These are phyloP conservation scores for Discostella pseudostelligera DNA, from an alignment of 108 stramenopile genomes.

Conservation along the genomic window DNA sequence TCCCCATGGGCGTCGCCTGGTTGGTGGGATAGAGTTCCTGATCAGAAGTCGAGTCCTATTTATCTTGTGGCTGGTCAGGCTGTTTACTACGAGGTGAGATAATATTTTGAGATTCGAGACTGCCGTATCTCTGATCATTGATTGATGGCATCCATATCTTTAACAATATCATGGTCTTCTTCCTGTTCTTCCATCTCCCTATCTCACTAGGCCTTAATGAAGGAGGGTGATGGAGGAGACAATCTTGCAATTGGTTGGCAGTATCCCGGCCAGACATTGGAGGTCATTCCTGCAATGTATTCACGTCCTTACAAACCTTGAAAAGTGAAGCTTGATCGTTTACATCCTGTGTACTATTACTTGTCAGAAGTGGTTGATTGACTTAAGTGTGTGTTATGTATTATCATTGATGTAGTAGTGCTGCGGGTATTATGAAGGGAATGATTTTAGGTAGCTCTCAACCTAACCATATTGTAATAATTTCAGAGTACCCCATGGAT, in stretches of 20 bases:
- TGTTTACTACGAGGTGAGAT: conserved; percentile 11
- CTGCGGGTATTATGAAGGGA: no score
- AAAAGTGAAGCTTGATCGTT: no score
- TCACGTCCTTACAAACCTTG: no score
- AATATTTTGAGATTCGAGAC: no score
- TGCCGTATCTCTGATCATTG: no score
- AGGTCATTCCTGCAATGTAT: background rate
- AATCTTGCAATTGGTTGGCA: background rate
- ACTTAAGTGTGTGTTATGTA: no score
- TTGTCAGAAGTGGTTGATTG: no score
- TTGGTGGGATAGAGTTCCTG: conserved; percentile 1
- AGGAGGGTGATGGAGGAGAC: background rate
- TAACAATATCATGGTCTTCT: background rate
- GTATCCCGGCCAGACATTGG: background rate
- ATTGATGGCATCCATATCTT: background rate
- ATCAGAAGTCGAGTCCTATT: conserved; percentile 15
- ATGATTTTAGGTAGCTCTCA: no score
- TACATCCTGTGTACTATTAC: no score
- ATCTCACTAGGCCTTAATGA: background rate
- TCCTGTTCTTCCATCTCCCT: background rate
- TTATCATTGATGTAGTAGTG: no score
- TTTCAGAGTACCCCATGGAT: no score
- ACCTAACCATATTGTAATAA: no score
- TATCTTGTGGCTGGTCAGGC: conserved; percentile 10
- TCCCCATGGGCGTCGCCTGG: background rate